Evolutionary conservation across 2,329 filamentous ascomycete genomes (phyloP).

Genomic region (Lasiodiplodia citricola): DNA sequence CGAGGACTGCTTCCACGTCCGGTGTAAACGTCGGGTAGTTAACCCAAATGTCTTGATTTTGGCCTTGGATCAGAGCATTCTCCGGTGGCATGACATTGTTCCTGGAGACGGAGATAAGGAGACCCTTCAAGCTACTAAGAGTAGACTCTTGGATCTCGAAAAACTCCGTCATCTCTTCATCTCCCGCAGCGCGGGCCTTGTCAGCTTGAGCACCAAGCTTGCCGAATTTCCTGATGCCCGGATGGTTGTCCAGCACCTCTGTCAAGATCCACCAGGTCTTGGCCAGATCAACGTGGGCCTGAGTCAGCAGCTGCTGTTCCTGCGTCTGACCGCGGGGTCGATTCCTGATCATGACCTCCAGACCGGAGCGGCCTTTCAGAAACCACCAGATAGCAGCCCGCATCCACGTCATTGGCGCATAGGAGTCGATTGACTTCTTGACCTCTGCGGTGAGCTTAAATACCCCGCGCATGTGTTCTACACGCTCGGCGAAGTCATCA

Average conservation of each 20-base stretch:
- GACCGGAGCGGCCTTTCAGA: slow-evolving; percentile 74
- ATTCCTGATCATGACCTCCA: slow-evolving; percentile 74
- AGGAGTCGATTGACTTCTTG: slow-evolving; percentile 68
- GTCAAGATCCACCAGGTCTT: slow-evolving; percentile 81
- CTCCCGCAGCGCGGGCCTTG: slow-evolving; percentile 50
- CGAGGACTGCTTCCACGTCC: slow-evolving; percentile 73
- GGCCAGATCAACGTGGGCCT: slow-evolving; percentile 83
- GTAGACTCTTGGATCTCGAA: slow-evolving; percentile 61
- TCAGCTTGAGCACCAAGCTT: slow-evolving; percentile 39
- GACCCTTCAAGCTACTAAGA: slow-evolving; percentile 70
- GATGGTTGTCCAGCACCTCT: slow-evolving; percentile 48
- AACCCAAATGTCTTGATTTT: slow-evolving; percentile 83
- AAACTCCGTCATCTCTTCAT: slow-evolving; percentile 52
- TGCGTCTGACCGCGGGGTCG: slow-evolving; percentile 55
- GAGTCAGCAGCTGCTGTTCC: slow-evolving; percentile 62
- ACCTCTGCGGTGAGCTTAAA: slow-evolving; percentile 81
- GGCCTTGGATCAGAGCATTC: slow-evolving; percentile 71
- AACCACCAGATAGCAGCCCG: slow-evolving; percentile 89
- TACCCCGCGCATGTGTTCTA: slow-evolving; percentile 74
- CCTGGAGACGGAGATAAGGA: slow-evolving; percentile 81
- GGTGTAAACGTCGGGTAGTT: slow-evolving; percentile 75
- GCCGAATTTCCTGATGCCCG: slow-evolving; percentile 37
- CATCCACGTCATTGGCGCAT: slow-evolving; percentile 69
- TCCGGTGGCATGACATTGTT: slow-evolving; percentile 75
- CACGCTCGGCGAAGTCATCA: slow-evolving; percentile 71